A percentile compares a stretch with the other conserved stretches of the same genome.
These are phyloP conservation scores for Codiaeum variegatum DNA, from an alignment of 441 rosid species.

Conservation along the genomic window DNA sequence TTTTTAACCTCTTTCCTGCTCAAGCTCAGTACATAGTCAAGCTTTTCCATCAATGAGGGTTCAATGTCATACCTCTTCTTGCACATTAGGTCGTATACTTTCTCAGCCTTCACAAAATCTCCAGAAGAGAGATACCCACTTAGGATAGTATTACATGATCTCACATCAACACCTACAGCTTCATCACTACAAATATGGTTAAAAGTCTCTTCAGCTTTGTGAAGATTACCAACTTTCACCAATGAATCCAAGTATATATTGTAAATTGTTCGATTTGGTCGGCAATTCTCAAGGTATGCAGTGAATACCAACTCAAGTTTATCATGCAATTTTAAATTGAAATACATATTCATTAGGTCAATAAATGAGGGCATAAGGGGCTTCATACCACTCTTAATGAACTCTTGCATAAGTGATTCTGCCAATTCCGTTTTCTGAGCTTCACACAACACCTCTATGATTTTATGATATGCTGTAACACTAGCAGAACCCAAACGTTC, in stretches of 20 bases:
- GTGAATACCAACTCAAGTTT: conserved; percentile 51
- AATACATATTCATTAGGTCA: conserved; percentile 55
- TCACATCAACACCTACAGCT: conserved; percentile 50
- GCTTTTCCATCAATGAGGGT: conserved; percentile 53
- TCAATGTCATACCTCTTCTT: conserved; percentile 68
- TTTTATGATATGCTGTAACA: conserved; percentile 70
- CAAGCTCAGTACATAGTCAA: conserved; percentile 52
- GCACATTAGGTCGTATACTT: conserved; percentile 62
- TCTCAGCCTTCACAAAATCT: conserved; percentile 53
- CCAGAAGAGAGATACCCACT: conserved; percentile 56
- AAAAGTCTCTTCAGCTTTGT: conserved; percentile 64
- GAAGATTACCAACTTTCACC: conserved; percentile 46
- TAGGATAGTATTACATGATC: conserved; percentile 71
- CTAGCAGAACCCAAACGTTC: conserved; percentile 44
- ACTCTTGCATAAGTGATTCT: conserved; percentile 62
- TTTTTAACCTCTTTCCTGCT: conserved; percentile 52
- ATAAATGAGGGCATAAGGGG: conserved; percentile 58
- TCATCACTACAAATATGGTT: conserved; percentile 41
- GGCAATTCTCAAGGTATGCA: conserved; percentile 54
- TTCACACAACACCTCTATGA: conserved; percentile 59
- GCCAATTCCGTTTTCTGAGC: conserved; percentile 49
- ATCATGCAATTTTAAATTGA: conserved; percentile 51
- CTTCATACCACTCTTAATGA: conserved; percentile 57
- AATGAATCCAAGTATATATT: conserved; percentile 70
- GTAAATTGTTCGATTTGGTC: conserved; percentile 57